Percentiles rank a stretch among this genome's conserved stretches.
These are phyloP conservation scores for Pseudozyma flocculosa DNA, from an alignment of 1,284 basidiomycete species.

Conservation along the genomic window DNA sequence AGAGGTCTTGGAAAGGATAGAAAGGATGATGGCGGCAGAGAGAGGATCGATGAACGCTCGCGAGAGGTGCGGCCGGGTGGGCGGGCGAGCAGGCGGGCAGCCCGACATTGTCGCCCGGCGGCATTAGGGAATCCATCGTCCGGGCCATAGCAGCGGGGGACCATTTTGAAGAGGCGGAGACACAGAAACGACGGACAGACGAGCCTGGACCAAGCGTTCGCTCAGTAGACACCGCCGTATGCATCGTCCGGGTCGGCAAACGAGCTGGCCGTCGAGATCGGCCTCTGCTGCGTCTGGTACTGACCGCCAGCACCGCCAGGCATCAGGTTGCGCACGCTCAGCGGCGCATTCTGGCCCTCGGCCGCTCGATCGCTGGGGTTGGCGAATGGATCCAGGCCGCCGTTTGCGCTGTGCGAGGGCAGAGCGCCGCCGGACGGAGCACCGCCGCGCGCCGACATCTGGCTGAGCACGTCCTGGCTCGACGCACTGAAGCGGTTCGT, in stretches of 20 bases:
- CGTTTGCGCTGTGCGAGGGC: neutral
- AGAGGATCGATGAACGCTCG: no score
- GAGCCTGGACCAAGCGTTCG: neutral
- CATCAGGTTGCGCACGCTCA: constrained; percentile 30
- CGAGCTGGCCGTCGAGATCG: constrained; percentile 34
- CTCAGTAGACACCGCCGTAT: constrained; percentile 45
- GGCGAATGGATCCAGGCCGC: constrained; percentile 10
- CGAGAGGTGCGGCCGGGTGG: no score
- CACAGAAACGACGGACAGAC: constrained; percentile 3
- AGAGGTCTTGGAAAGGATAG: no score
- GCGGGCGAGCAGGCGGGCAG: no score
- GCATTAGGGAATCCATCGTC: no score
- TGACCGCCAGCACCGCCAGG: constrained; percentile 1
- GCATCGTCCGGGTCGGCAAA: constrained; percentile 39
- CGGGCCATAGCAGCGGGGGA: no score
- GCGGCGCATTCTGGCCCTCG: constrained; percentile 3
- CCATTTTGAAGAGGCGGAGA: neutral
- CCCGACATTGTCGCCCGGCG: no score
- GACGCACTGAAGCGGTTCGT: constrained; percentile 4
- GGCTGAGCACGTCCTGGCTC: constrained; percentile 8
- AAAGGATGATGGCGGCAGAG: no score
- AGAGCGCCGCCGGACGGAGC: constrained; percentile 2
- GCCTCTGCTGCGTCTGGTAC: constrained; percentile 32
- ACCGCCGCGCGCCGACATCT: neutral
- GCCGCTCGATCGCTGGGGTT: constrained; percentile 1